These are phyloP conservation scores for Sordariomycetes sp. DNA, from an alignment of 2,329 filamentous ascomycete genomes.

Conservation along the genomic window DNA sequence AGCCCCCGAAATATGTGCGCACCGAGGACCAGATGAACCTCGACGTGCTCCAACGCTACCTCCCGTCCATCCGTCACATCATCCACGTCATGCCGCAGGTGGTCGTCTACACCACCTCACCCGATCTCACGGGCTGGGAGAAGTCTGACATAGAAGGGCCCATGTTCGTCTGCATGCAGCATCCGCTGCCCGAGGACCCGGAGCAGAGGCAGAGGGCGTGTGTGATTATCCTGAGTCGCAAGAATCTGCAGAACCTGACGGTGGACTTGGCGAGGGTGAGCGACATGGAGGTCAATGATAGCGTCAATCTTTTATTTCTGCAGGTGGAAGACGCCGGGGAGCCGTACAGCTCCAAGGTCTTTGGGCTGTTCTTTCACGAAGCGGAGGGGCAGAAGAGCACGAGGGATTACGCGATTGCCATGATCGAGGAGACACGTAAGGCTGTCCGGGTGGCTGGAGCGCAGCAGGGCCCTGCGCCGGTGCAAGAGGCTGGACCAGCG, in stretches of 20 bases:
- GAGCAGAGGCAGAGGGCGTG: conserved; percentile 33
- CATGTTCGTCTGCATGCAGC: conserved; percentile 72
- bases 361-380: conserved; percentile 48
- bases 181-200: conserved; percentile 26
- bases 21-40: conserved; percentile 85
- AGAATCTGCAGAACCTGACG: conserved; percentile 61
- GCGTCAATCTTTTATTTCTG: conserved; percentile 43
- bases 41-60: conserved; percentile 71
- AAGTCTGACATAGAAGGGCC: conserved; percentile 80
- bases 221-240: conserved; percentile 66
- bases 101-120: conserved; percentile 73
- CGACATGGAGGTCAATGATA: conserved; percentile 59
- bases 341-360: conserved; percentile 24
- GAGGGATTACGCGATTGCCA: conserved; percentile 30
- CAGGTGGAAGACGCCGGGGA: conserved; percentile 26
- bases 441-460: conserved; percentile 20
- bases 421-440: conserved; percentile 35
- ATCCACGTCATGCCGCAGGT: conserved; percentile 76
- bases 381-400: conserved; percentile 32
- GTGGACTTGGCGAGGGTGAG: conserved; percentile 52
- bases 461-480: no score
- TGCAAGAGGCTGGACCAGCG: conserved; percentile 27
- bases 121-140: conserved; percentile 62
- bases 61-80: conserved; percentile 64
- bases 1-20: conserved; percentile 41